Conservation (phyloP, 2,329 filamentous ascomycete genomes). For the Periconia macrospinosa region DNA sequence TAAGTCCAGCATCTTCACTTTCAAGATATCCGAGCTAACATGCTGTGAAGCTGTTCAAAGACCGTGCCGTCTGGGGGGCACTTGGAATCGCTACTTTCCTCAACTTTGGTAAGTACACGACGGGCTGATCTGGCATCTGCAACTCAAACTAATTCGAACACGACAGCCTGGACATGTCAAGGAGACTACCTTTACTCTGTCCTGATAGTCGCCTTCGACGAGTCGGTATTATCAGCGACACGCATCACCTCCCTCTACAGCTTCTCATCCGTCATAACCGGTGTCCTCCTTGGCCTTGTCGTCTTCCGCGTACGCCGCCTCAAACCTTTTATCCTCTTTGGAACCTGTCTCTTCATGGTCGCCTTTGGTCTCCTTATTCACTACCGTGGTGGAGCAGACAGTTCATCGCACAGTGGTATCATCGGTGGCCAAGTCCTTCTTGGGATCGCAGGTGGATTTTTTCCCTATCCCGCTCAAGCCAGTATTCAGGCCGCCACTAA, state of each 20-base stretch:
- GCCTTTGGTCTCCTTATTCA: constrained; percentile 67
- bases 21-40: background rate
- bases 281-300: constrained; percentile 59
- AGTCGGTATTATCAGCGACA: constrained; percentile 59
- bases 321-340: constrained; percentile 65
- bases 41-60: constrained; percentile 54
- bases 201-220: constrained; percentile 63
- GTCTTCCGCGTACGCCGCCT: constrained; percentile 59
- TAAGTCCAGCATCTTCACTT: constrained; percentile 17
- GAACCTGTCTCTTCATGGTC: constrained; percentile 64
- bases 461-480: constrained; percentile 56
- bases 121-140: background rate
- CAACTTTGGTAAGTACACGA: constrained; percentile 15
- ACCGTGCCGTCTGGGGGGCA: constrained; percentile 66
- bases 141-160: background rate
- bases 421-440: constrained; percentile 65
- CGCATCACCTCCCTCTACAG: constrained; percentile 64
- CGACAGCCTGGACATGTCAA: constrained; percentile 59
- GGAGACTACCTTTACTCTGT: constrained; percentile 67
- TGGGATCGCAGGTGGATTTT: constrained; percentile 66
- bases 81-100: constrained; percentile 56
- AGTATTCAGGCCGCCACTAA: constrained; percentile 55
- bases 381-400: constrained; percentile 58
- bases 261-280: constrained; percentile 60
- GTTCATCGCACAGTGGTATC: constrained; percentile 56